phyloP scores from a whole-genome alignment of 2,329 filamentous ascomycete genomes.

The Helminthosporium solani region DNA sequence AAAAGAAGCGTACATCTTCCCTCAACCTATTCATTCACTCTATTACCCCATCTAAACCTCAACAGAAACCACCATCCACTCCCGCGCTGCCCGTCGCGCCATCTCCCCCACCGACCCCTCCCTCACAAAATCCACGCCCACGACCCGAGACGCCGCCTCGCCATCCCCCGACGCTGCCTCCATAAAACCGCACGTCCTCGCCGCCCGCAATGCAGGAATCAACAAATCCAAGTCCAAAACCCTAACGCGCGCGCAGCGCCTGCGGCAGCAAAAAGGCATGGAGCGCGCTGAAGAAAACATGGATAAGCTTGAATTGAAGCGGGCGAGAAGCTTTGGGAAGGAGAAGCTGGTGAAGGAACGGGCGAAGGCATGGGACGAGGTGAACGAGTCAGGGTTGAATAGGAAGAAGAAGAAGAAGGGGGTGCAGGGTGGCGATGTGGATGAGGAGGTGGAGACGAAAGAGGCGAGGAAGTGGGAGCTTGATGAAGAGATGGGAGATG shows the following conservation, averaged over 20 bases:
- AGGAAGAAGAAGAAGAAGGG: conserved; percentile 17
- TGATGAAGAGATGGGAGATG: conserved; percentile 35
- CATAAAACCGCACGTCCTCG: conserved; percentile 57
- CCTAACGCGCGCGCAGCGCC: conserved; percentile 54
- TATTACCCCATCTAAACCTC: conserved; percentile 10
- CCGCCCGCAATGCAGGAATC: conserved; percentile 66
- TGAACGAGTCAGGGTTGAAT: conserved; percentile 31
- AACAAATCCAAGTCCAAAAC: conserved; percentile 65
- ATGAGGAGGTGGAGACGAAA: conserved; percentile 18
- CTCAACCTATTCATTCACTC: not conserved
- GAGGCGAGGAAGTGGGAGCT: conserved; percentile 25
- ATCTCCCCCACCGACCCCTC: conserved; percentile 69
- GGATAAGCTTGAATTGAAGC: conserved; percentile 58
- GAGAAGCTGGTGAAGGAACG: conserved; percentile 52
- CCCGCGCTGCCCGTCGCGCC: conserved; percentile 72
- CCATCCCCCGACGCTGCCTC: conserved; percentile 22
- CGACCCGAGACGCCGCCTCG: conserved; percentile 47
- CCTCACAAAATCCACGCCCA: conserved; percentile 67
- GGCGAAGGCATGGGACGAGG: conserved; percentile 44
- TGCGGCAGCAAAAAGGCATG: conserved; percentile 49
- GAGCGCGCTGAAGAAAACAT: conserved; percentile 57
- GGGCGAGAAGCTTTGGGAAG: conserved; percentile 53
- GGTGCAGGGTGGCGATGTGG: conserved; percentile 8
- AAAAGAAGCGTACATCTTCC: conserved; percentile 43
- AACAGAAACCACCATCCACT: conserved; percentile 65